phyloP scores from a whole-genome alignment of 495 filamentous ascomycete species.

The Penicillium manginii region DNA sequence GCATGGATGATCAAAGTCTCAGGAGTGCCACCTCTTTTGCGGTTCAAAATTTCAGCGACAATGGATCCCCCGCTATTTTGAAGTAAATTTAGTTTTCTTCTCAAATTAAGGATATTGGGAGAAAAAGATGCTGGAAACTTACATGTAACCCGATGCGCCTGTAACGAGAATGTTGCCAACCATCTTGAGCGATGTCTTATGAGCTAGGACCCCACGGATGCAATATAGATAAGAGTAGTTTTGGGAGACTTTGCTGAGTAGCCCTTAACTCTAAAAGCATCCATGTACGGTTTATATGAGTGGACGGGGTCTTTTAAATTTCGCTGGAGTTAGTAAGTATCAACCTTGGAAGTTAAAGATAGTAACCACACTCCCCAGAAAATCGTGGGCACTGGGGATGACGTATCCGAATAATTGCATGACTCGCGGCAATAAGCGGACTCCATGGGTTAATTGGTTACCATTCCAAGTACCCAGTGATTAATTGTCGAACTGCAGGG shows the following conservation, averaged over 20 bases:
- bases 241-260: not conserved
- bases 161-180: conserved; percentile 5
- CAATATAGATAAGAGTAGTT: not conserved
- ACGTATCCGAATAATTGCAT: not conserved
- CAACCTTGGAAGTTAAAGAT: too few relatives aligned
- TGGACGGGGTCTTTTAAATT: too few relatives aligned
- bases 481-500: too few relatives aligned
- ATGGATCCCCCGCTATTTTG: conserved; percentile 2
- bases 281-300: too few relatives aligned
- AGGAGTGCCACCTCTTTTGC: conserved; percentile 4
- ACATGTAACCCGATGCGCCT: conserved; percentile 7
- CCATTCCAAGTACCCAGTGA: not conserved
- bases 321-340: too few relatives aligned
- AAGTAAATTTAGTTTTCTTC: not conserved
- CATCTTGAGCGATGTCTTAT: not conserved
- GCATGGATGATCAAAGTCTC: conserved; percentile 4
- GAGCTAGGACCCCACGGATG: not conserved
- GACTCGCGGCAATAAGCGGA: not conserved
- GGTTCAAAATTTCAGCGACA: not conserved
- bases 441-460: not conserved
- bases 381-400: not conserved
- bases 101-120: not conserved
- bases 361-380: not conserved
- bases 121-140: not conserved
- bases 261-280: too few relatives aligned